phyloP scores from a whole-genome alignment of 202 grass and related monocot species.

The Setaria italica region DNA sequence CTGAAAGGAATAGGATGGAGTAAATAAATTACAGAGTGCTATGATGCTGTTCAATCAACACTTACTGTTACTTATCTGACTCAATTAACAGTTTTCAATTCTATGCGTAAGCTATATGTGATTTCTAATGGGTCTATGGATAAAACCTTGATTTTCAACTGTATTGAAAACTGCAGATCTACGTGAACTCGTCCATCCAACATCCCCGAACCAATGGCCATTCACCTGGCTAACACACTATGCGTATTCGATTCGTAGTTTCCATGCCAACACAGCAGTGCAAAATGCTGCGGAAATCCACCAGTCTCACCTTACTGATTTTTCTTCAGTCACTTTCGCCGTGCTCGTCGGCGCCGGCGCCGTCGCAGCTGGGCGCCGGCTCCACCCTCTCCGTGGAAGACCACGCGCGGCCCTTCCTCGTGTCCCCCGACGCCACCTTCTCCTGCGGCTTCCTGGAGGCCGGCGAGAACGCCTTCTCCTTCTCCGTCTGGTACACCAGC shows the following conservation, averaged over 20 bases:
- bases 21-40: not conserved
- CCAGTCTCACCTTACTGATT: not conserved
- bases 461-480: constrained; percentile 50
- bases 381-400: constrained; percentile 46
- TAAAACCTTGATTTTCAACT: constrained; percentile 3
- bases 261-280: not conserved
- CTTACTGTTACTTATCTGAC: constrained; percentile 24
- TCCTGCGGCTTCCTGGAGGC: constrained; percentile 46
- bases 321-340: not conserved
- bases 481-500: constrained; percentile 60
- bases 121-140: constrained; percentile 7
- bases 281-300: not conserved
- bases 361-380: constrained; percentile 3
- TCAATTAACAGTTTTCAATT: constrained; percentile 1
- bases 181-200: not conserved
- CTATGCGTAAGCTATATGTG: not conserved
- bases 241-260: not conserved
- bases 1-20: not conserved
- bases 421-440: constrained; percentile 48
- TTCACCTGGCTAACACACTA: too few relatives aligned
- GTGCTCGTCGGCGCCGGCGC: not conserved
- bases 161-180: constrained; percentile 54
- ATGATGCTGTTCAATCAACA: not conserved
- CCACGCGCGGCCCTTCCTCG: constrained; percentile 39
- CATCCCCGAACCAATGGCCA: not conserved